These are phyloP conservation scores for Aspergillus pseudoglaucus DNA, from an alignment of 2,329 filamentous ascomycete genomes.

Conservation along the genomic window DNA sequence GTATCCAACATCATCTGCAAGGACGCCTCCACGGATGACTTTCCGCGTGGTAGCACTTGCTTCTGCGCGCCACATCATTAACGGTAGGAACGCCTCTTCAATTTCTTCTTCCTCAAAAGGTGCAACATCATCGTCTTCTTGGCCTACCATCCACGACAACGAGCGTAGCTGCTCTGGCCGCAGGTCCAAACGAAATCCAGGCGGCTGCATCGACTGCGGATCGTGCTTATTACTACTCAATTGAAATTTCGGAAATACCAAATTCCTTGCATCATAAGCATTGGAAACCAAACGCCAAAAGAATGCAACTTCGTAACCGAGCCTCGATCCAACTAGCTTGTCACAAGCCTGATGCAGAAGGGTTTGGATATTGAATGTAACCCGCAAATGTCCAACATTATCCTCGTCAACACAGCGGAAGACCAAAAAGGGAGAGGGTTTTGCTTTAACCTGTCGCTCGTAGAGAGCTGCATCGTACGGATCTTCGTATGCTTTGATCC, in stretches of 20 bases:
- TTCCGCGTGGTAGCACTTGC: slow-evolving; percentile 32
- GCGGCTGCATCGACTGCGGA: slow-evolving; percentile 23
- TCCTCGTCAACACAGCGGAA: slow-evolving; percentile 28
- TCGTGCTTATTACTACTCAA: slow-evolving; percentile 41
- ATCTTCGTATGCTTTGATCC: slow-evolving; percentile 45
- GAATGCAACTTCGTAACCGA: slow-evolving; percentile 17
- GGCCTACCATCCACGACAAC: slow-evolving; percentile 53
- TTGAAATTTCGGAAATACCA: slow-evolving; percentile 33
- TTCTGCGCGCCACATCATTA: slow-evolving; percentile 53
- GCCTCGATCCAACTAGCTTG: slow-evolving; percentile 14
- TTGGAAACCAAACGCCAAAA: slow-evolving; percentile 45
- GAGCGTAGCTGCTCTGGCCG: slow-evolving; percentile 50
- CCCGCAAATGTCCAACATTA: slow-evolving; percentile 30
- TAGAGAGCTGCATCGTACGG: slow-evolving; percentile 44
- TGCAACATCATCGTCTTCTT: slow-evolving; percentile 40
- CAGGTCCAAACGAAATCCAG: slow-evolving; percentile 34
- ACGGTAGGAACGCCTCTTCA: slow-evolving; percentile 48
- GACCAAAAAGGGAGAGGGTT: slow-evolving; percentile 38
- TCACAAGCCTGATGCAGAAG: slow-evolving; percentile 31
- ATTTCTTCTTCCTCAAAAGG: slow-evolving; percentile 49
- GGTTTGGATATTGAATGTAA: slow-evolving; percentile 33
- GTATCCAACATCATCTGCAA: slow-evolving; percentile 60
- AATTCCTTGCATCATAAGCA: slow-evolving; percentile 29
- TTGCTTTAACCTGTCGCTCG: slow-evolving; percentile 46
- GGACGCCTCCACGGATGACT: slow-evolving; percentile 51